phyloP scores from a whole-genome alignment of 352 stramenopile genomes.

The Pythium myriotylum region DNA sequence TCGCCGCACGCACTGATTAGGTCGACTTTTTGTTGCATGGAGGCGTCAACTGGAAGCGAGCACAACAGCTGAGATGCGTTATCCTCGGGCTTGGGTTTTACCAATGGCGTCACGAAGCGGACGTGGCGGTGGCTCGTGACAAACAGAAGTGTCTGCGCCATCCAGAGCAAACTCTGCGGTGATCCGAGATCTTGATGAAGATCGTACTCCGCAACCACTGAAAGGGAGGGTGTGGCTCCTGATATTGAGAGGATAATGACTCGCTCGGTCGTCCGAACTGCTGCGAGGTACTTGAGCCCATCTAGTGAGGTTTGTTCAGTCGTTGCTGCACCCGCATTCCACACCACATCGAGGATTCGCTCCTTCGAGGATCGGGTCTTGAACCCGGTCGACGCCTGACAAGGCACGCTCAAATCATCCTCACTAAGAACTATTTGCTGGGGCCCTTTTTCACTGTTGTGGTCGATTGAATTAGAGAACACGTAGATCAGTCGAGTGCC shows the following conservation, averaged over 20 bases:
- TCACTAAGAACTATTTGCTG: constrained; percentile 55
- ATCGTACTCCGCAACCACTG: constrained; percentile 42
- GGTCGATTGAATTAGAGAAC: not conserved
- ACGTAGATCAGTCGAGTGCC: constrained; percentile 56
- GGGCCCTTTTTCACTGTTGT: not conserved
- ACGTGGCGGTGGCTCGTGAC: constrained; percentile 52
- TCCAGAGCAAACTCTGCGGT: constrained; percentile 65
- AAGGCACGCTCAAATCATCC: constrained; percentile 48
- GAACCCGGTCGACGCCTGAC: not conserved
- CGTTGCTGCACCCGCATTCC: constrained; percentile 35
- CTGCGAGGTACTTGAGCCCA: constrained; percentile 29
- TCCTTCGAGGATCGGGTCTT: constrained; percentile 47
- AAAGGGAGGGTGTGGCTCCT: constrained; percentile 30
- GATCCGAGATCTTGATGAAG: constrained; percentile 36
- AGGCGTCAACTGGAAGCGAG: constrained; percentile 29
- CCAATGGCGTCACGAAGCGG: constrained; percentile 59
- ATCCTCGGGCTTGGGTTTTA: not conserved
- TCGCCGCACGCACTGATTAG: constrained; percentile 56
- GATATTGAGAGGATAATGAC: constrained; percentile 55
- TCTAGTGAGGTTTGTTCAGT: not conserved
- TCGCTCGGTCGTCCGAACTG: constrained; percentile 57
- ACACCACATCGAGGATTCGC: constrained; percentile 50
- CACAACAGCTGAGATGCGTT: constrained; percentile 34
- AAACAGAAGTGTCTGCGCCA: constrained; percentile 67
- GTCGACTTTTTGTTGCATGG: constrained; percentile 31